Percentiles rank a stretch among this genome's conserved stretches.
Evolutionary conservation across 768 basidiomycete genomes (phyloP).

Genomic region (Amylocystis lapponica): DNA sequence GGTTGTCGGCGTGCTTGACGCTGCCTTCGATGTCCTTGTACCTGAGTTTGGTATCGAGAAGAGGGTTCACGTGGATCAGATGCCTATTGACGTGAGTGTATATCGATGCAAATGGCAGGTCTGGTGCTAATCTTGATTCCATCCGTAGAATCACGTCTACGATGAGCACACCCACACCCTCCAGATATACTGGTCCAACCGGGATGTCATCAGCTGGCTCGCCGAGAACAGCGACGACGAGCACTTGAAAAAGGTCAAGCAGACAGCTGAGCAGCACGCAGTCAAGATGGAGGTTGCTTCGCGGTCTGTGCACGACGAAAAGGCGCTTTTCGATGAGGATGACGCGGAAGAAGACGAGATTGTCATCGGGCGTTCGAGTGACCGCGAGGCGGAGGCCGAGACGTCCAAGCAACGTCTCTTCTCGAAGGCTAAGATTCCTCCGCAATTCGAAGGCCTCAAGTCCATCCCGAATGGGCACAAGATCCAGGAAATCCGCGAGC

Average conservation of each 20-base stretch:
- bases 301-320: constrained; percentile 81
- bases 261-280: constrained; percentile 87
- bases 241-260: constrained; percentile 90
- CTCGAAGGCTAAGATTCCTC: constrained; percentile 70
- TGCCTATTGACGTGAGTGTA: constrained; percentile 86
- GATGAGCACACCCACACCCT: constrained; percentile 92
- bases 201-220: constrained; percentile 92
- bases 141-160: constrained; percentile 91
- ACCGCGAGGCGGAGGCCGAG: constrained; percentile 38
- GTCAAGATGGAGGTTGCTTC: constrained; percentile 88
- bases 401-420: constrained; percentile 73
- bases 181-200: constrained; percentile 93
- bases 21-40: constrained; percentile 93
- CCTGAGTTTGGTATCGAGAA: constrained; percentile 99
- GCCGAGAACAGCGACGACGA: constrained; percentile 96
- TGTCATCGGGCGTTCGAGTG: constrained; percentile 55
- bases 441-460: constrained; percentile 81
- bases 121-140: neutral
- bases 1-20: constrained; percentile 94
- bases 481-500: constrained; percentile 91
- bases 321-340: constrained; percentile 84
- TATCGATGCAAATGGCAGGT: neutral
- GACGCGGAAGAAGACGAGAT: constrained; percentile 75
- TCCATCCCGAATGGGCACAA: constrained; percentile 73
- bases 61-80: constrained; percentile 96